A percentile compares a stretch with the other conserved stretches of the same genome.
Conservation (phyloP, 2,329 filamentous ascomycete species). For the Ilyonectria robusta region DNA sequence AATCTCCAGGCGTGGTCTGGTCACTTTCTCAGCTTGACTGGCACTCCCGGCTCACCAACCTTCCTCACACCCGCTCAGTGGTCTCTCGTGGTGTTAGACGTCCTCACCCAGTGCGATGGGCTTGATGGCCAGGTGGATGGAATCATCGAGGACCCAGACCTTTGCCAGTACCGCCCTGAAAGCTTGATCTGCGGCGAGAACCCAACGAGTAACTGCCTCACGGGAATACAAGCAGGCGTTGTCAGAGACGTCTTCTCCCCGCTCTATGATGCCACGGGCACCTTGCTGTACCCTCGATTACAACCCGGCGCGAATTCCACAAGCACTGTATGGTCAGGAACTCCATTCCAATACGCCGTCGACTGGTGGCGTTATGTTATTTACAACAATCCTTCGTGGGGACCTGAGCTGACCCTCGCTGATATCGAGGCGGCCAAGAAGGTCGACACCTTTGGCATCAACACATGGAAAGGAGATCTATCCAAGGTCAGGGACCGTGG, state of each 20-base stretch:
- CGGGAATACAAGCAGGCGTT: conserved; percentile 19
- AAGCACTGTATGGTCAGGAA: conserved; percentile 57
- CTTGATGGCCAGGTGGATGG: conserved; percentile 64
- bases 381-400: conserved; percentile 31
- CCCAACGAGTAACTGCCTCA: conserved; percentile 48
- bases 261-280: conserved; percentile 51
- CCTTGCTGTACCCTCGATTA: conserved; percentile 40
- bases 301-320: conserved; percentile 48
- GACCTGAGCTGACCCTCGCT: conserved; percentile 39
- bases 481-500: conserved; percentile 54
- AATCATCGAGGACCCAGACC: conserved; percentile 62
- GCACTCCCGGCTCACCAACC: conserved; percentile 6
- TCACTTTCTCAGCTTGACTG: conserved; percentile 7
- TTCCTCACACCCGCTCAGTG: conserved; percentile 52
- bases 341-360: conserved; percentile 29
- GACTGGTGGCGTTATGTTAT: conserved; percentile 32
- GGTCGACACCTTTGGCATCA: conserved; percentile 45
- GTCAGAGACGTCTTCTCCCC: conserved; percentile 14
- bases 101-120: conserved; percentile 64
- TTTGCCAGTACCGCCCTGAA: conserved; percentile 60
- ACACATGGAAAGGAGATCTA: conserved; percentile 55
- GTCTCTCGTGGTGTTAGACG: conserved; percentile 57
- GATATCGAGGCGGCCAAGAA: conserved; percentile 54
- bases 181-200: conserved; percentile 59
- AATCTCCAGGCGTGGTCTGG: conserved; percentile 57